Evolutionary conservation across 352 stramenopile genomes (phyloP), one percentile per base, ranked within the genome.

Genomic region (Thraustotheca clavata): DNA sequence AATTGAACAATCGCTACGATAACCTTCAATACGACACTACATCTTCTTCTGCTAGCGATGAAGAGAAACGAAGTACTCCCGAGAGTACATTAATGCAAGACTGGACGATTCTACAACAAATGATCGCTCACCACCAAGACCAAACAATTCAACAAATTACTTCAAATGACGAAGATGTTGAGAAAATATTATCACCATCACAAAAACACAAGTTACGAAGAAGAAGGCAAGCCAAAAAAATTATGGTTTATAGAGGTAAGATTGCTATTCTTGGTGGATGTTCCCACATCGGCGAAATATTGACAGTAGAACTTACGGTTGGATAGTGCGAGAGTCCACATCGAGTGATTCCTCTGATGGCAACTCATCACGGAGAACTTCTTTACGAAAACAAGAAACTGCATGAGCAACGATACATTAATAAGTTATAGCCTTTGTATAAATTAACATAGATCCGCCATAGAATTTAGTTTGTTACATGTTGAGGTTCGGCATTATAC

Each of bases 111-210:
- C 20, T 65, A n/a, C 57, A 65, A 20, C 32, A 5, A n/a, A 54
- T 54, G n/a, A 65, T 65, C 57, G 57, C 57, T 31, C 55, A 62
- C 20, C 31, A 50, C 16, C 55, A 50, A 62, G n/a, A n/a, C 47
- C 47, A 54, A 14, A 29, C 47, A 54, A 22, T 29, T 22, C 1
- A 20, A n/a, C n/a, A 54, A 54, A 34, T 22, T n/a, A n/a, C 9
- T 11, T 22, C 49, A n/a, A 38, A 59, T 22, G 49, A 11, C 46
- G 20, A n/a, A 12, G 46, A 52, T 1, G 46, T 52, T 20, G 34
- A 52, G 46, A 29, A 24, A 29, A 24, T 24, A 24, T 48, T 60
- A 38, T 49, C 50, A 6, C 50, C 50, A 24, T 47, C 50, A 7
- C 50, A 60, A 24, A 60, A 60, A 24, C 43, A 60, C 4, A 2